Conservation (phyloP, 2,329 filamentous ascomycete species). For the Aspergillus costaricaensis region DNA sequence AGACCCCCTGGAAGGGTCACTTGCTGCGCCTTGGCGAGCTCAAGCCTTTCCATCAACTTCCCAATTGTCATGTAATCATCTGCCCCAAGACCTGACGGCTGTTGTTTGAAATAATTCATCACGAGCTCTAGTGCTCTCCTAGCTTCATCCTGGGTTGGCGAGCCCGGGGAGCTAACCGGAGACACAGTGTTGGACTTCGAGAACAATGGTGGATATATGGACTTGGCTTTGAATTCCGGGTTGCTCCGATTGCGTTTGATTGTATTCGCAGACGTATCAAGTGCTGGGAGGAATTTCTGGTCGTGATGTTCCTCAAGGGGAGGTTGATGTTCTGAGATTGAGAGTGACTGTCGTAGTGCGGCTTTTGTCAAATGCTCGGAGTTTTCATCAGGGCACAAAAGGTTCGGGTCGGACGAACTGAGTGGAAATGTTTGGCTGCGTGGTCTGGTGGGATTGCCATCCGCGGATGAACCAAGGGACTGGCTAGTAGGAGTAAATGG, state of each 20-base stretch:
- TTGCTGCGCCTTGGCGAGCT: constrained; percentile 60
- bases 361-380: constrained; percentile 61
- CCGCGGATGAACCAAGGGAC: constrained; percentile 49
- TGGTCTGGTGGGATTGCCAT: constrained; percentile 68
- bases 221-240: constrained; percentile 46
- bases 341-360: constrained; percentile 41
- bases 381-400: constrained; percentile 52
- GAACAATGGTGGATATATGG: constrained; percentile 43
- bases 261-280: constrained; percentile 33
- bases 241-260: constrained; percentile 49
- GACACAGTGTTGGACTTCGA: constrained; percentile 45
- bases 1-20: constrained; percentile 46
- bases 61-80: constrained; percentile 77
- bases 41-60: constrained; percentile 82
- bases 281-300: constrained; percentile 24
- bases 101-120: constrained; percentile 75
- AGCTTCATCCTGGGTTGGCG: constrained; percentile 83
- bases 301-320: constrained; percentile 54
- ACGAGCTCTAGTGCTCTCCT: constrained; percentile 78
- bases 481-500: constrained; percentile 63
- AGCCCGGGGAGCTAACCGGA: constrained; percentile 61
- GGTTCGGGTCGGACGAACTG: constrained; percentile 54
- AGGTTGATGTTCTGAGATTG: constrained; percentile 52
- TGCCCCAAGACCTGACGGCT: constrained; percentile 69
- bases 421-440: constrained; percentile 85